phyloP scores from a whole-genome alignment of 352 stramenopile genomes.

The Aphanomyces astaci region DNA sequence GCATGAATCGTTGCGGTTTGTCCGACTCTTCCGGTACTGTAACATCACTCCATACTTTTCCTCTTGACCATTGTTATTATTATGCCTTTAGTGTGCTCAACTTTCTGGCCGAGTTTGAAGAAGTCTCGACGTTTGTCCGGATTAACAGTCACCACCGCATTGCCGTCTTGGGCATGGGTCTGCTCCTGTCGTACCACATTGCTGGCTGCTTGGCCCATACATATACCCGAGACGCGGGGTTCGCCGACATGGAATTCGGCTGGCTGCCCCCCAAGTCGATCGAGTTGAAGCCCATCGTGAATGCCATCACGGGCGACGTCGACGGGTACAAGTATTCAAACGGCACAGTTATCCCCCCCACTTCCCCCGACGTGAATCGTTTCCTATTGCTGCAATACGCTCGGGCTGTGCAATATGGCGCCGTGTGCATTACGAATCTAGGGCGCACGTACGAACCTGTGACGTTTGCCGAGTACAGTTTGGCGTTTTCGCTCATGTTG shows the following conservation, averaged over 20 bases:
- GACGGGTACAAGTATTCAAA: background rate
- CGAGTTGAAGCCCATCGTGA: background rate
- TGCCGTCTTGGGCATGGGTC: background rate
- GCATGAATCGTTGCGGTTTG: background rate
- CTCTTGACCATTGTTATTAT: no score
- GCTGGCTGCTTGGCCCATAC: background rate
- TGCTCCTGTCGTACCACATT: conserved; percentile 1
- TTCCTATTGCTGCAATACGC: background rate
- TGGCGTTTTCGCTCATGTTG: conserved; percentile 52
- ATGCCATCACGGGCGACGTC: background rate
- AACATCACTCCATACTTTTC: background rate
- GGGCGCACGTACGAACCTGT: conserved; percentile 34
- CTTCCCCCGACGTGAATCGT: background rate
- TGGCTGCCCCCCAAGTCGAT: background rate
- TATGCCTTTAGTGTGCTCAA: background rate
- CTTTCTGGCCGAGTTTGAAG: background rate
- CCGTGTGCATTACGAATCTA: conserved; percentile 9
- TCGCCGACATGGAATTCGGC: background rate
- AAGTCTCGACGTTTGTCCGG: background rate
- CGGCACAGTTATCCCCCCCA: background rate
- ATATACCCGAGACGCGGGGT: background rate
- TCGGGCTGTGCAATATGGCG: conserved; percentile 3
- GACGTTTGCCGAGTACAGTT: conserved; percentile 40
- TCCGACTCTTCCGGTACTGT: background rate
- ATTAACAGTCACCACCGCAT: background rate